A percentile compares a stretch with the other conserved stretches of the same genome.
Evolutionary conservation across 1,284 basidiomycete genomes (phyloP).

Genomic region (Trichosporon ovoides): DNA sequence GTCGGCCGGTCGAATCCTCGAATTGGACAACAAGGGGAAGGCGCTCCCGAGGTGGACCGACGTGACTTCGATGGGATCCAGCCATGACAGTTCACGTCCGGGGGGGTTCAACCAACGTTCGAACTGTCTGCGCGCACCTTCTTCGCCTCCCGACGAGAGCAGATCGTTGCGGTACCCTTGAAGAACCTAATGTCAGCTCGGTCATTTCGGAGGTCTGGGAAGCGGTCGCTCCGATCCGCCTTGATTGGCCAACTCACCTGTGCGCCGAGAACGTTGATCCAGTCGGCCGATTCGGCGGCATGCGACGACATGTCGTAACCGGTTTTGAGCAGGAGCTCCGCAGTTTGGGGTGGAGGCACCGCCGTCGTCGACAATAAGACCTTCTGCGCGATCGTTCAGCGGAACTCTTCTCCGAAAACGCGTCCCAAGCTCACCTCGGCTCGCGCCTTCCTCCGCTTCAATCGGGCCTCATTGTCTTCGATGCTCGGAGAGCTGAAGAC

Average conservation of each 20-base stretch:
- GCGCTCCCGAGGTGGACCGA: slow-evolving; percentile 53
- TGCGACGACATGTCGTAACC: slow-evolving; percentile 55
- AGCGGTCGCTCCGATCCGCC: not conserved
- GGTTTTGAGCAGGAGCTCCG: slow-evolving; percentile 50
- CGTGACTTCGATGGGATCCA: slow-evolving; percentile 54
- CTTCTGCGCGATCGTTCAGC: slow-evolving; percentile 24
- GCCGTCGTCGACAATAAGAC: slow-evolving; percentile 39
- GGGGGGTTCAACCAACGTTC: slow-evolving; percentile 49
- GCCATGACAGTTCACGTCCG: slow-evolving; percentile 37
- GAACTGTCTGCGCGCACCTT: slow-evolving; percentile 47
- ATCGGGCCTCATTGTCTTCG: slow-evolving; percentile 35
- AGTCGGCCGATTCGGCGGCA: slow-evolving; percentile 53
- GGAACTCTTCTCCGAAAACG: too few relatives aligned
- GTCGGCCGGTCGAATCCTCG: slow-evolving; percentile 55
- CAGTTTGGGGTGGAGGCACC: slow-evolving; percentile 42
- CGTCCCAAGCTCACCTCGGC: slow-evolving; percentile 33
- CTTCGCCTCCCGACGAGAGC: slow-evolving; percentile 47
- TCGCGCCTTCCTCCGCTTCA: slow-evolving; percentile 31
- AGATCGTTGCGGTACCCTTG: slow-evolving; percentile 49
- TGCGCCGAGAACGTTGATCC: slow-evolving; percentile 56
- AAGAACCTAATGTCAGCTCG: slow-evolving; percentile 38
- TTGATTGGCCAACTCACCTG: slow-evolving; percentile 49
- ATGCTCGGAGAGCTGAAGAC: slow-evolving; percentile 52
- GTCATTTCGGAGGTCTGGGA: slow-evolving; percentile 8
- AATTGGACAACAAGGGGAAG: slow-evolving; percentile 54